Conservation (phyloP, 2,329 filamentous ascomycete genomes). For the Pseudonectria foliicola region DNA sequence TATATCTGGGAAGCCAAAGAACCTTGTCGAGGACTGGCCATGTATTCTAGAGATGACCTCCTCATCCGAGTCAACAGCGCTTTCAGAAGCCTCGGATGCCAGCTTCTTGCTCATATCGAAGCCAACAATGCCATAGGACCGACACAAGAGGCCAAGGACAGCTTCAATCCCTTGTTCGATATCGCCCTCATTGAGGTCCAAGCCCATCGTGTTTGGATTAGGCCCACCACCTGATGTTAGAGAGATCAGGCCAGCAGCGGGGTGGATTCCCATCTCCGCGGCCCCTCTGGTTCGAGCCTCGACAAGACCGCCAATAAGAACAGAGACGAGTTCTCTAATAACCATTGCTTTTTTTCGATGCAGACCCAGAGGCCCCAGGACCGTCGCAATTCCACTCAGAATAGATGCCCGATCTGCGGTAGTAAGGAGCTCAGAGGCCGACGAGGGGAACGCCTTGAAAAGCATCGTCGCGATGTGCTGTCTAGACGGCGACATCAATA, state of each 20-base stretch:
- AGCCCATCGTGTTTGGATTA: slow-evolving; percentile 42
- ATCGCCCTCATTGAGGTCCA: slow-evolving; percentile 58
- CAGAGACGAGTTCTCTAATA: slow-evolving; percentile 74
- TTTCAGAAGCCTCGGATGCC: slow-evolving; percentile 14
- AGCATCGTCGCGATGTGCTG: slow-evolving; percentile 58
- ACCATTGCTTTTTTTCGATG: slow-evolving; percentile 89
- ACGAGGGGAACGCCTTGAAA: slow-evolving; percentile 64
- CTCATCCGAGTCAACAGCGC: slow-evolving; percentile 41
- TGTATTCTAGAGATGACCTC: slow-evolving; percentile 51
- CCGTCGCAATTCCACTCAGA: slow-evolving; percentile 77
- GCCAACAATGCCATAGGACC: slow-evolving; percentile 56
- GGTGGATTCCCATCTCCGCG: slow-evolving; percentile 93
- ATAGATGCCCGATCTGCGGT: slow-evolving; percentile 72
- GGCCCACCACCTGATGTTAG: slow-evolving; percentile 51
- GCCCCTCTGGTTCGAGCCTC: slow-evolving; percentile 89
- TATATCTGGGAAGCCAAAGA: slow-evolving; percentile 70
- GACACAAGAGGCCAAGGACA: slow-evolving; percentile 54
- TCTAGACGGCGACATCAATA: slow-evolving; percentile 50
- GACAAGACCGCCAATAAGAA: slow-evolving; percentile 76
- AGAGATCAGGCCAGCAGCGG: slow-evolving; percentile 76
- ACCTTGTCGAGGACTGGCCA: slow-evolving; percentile 48
- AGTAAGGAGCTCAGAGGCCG: slow-evolving; percentile 58
- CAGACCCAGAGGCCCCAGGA: slow-evolving; percentile 72
- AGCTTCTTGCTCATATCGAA: slow-evolving; percentile 32
- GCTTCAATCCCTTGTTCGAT: slow-evolving; percentile 59